Conservation (phyloP, 2,329 filamentous ascomycete species). For the Cladosporium sp. region DNA sequence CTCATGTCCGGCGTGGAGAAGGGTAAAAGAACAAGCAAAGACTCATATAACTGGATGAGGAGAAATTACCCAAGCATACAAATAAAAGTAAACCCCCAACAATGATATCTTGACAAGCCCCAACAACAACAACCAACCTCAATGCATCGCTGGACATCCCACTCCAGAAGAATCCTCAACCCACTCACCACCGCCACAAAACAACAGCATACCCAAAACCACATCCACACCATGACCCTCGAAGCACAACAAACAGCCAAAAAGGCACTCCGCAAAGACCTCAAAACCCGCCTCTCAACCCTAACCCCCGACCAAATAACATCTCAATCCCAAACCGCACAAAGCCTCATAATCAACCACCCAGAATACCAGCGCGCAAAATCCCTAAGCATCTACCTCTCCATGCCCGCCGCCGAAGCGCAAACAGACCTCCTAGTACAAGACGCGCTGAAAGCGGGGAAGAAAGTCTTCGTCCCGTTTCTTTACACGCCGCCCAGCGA, state of each 20-base stretch:
- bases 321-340: conserved; percentile 67
- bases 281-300: conserved; percentile 61
- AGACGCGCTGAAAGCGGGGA: conserved; percentile 70
- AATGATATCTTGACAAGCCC: no score
- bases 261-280: conserved; percentile 65
- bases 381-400: conserved; percentile 80
- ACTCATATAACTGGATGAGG: no score
- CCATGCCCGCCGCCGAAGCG: conserved; percentile 84
- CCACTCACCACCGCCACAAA: not conserved
- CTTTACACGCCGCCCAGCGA: conserved; percentile 57
- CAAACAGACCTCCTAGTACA: conserved; percentile 78
- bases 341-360: conserved; percentile 60
- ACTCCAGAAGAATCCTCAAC: not conserved
- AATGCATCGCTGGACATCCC: no score
- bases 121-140: no score
- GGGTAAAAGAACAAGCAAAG: no score
- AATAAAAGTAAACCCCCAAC: no score
- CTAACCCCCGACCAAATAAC: conserved; percentile 59
- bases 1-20: not conserved
- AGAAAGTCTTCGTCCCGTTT: conserved; percentile 88
- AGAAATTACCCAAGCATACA: no score
- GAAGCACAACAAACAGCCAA: conserved; percentile 50
- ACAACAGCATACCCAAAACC: no score
- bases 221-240: conserved; percentile 3
- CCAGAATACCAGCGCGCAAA: conserved; percentile 70